These are phyloP conservation scores for Podila minutissima DNA, from an alignment of 192 early-diverging fungal species.

Conservation along the genomic window DNA sequence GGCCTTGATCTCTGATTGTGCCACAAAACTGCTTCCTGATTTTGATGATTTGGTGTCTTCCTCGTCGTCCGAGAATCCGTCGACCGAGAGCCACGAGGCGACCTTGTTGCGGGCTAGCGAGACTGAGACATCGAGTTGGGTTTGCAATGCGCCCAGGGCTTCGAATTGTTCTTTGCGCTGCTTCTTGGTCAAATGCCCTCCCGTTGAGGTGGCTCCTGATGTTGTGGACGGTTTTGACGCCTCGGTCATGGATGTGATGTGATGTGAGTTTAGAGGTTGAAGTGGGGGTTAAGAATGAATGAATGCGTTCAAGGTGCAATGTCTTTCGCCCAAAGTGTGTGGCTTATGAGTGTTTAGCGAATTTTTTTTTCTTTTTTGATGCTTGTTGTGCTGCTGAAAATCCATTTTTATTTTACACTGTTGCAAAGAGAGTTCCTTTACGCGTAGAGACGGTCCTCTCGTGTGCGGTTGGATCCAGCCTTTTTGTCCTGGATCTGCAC, in stretches of 20 bases:
- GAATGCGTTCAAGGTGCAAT: neutral
- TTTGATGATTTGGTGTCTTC: conserved; percentile 22
- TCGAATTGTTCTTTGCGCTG: conserved; percentile 56
- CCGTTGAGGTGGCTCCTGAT: conserved; percentile 8
- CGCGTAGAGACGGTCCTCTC: conserved; percentile 40
- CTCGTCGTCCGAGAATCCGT: conserved; percentile 50
- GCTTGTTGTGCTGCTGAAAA: neutral
- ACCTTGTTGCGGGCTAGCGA: conserved; percentile 54
- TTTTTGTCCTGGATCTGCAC: conserved; percentile 37
- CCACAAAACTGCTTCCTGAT: conserved; percentile 7
- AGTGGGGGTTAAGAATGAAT: neutral
- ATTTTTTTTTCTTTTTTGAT: too few relatives aligned
- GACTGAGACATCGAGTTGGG: conserved; percentile 63
- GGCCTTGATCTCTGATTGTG: conserved; percentile 14
- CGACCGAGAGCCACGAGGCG: conserved; percentile 59
- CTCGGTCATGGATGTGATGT: neutral
- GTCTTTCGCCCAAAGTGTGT: too few relatives aligned
- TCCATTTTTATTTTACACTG: neutral
- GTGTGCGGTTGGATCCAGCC: conserved; percentile 36
- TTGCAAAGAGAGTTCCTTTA: neutral
- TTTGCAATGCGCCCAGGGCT: conserved; percentile 54
- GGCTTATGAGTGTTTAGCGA: too few relatives aligned
- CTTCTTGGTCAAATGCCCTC: conserved; percentile 43
- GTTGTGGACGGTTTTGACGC: neutral
- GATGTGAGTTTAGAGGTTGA: neutral